Percentiles rank a stretch among this genome's conserved stretches.
Evolutionary conservation across 139 green algal species (phyloP).

Genomic region (Spirogloea muscicola): DNA sequence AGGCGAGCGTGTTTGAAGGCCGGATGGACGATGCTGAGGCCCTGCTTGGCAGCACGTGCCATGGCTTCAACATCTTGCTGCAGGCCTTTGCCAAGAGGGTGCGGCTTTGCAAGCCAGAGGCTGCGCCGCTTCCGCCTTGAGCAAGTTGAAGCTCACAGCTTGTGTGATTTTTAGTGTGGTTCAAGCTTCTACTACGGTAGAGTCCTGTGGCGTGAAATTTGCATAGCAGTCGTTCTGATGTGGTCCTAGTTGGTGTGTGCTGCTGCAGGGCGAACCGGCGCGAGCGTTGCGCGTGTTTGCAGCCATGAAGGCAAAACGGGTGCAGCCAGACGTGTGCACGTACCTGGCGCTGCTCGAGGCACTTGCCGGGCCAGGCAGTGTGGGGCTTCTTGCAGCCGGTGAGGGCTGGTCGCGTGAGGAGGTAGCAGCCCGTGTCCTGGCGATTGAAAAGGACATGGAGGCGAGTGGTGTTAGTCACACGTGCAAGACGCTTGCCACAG

Average conservation of each 20-base stretch:
- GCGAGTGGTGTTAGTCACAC: not conserved
- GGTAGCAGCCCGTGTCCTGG: not conserved
- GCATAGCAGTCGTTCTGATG: too few relatives aligned
- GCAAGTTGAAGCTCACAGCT: too few relatives aligned
- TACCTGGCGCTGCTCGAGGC: not conserved
- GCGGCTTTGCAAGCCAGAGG: too few relatives aligned
- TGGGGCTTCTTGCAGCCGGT: not conserved
- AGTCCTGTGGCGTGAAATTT: too few relatives aligned
- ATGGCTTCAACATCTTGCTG: conserved; percentile 8
- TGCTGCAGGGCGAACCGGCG: not conserved
- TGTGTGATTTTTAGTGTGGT: too few relatives aligned
- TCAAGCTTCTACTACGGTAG: too few relatives aligned
- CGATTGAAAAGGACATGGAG: not conserved
- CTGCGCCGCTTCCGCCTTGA: too few relatives aligned
- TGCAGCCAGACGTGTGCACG: conserved; percentile 4
- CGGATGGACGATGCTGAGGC: conserved; percentile 10
- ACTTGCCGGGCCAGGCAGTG: not conserved
- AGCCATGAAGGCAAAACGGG: not conserved
- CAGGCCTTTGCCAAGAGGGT: conserved; percentile 3
- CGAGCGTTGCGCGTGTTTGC: not conserved
- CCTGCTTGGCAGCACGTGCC: conserved; percentile 9
- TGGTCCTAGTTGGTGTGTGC: too few relatives aligned
- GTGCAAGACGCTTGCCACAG: not conserved
- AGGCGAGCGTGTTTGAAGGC: not conserved
- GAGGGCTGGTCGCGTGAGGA: conserved; percentile 3